phyloP scores from a whole-genome alignment of 2,329 filamentous ascomycete species.

The Grosmannia clavigera region DNA sequence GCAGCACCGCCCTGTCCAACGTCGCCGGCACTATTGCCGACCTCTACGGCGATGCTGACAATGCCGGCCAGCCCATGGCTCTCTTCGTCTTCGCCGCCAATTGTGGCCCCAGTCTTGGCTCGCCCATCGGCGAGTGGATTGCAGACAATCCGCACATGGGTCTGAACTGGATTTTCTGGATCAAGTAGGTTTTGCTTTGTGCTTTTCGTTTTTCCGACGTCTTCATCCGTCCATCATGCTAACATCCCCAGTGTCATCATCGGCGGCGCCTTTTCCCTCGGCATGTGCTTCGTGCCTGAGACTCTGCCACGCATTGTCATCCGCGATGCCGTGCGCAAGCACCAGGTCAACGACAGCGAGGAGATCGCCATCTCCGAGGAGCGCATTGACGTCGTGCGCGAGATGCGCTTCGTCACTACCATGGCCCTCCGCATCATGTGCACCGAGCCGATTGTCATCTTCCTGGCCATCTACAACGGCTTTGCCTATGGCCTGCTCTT shows the following conservation, averaged over 20 bases:
- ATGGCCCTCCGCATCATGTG: conserved; percentile 7
- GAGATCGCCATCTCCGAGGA: conserved; percentile 4
- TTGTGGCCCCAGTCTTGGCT: conserved; percentile 4
- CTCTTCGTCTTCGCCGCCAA: conserved; percentile 5
- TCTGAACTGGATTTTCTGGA: conserved; percentile 7
- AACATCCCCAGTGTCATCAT: conserved; percentile 3
- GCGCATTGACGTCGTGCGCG: conserved; percentile 2
- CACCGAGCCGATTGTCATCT: conserved; percentile 5
- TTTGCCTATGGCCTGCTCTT: conserved; percentile 7
- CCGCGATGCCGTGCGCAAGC: background rate
- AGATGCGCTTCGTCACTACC: conserved; percentile 7
- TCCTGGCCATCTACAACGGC: conserved; percentile 7
- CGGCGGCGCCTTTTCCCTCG: conserved; percentile 1
- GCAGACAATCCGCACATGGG: conserved; percentile 6
- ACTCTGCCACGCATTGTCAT: conserved; percentile 5
- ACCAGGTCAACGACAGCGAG: conserved; percentile 1
- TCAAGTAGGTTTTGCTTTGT: conserved; percentile 1
- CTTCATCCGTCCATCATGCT: background rate
- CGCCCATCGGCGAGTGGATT: conserved; percentile 7
- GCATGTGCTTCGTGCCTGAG: conserved; percentile 6
- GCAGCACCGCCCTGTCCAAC: conserved; percentile 6
- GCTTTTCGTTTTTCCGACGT: background rate
- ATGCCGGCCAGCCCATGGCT: conserved; percentile 7
- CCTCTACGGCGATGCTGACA: conserved; percentile 4
- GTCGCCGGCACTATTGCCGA: conserved; percentile 7